These are phyloP conservation scores for Botryosphaeria dothidea DNA, from an alignment of 2,329 filamentous ascomycete species.

Conservation along the genomic window DNA sequence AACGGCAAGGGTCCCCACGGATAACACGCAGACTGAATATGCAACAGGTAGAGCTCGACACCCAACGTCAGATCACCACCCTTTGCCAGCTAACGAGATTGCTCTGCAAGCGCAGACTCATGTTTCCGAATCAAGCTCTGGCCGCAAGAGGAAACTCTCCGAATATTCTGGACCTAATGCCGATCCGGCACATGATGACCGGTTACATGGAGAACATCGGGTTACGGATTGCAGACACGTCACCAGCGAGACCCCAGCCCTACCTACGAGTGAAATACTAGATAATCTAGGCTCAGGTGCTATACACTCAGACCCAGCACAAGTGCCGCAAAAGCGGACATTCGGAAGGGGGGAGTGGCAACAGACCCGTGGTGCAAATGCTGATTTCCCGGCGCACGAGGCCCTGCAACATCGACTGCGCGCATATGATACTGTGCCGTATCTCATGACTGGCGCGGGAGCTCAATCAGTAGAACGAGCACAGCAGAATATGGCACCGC, in stretches of 20 bases:
- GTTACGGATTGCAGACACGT: neutral
- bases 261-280: neutral
- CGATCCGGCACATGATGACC: neutral
- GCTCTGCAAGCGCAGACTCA: neutral
- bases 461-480: neutral
- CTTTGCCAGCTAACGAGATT: neutral
- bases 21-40: neutral
- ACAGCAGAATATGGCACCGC: neutral
- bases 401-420: neutral
- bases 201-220: neutral
- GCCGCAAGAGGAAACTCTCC: conserved; percentile 1
- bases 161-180: neutral
- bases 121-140: neutral
- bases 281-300: no score
- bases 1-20: neutral
- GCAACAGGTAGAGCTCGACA: neutral
- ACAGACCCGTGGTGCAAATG: no score
- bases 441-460: conserved; percentile 11
- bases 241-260: no score
- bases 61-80: neutral
- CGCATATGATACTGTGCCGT: neutral
- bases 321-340: neutral
- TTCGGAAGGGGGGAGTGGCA: neutral
- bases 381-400: neutral
- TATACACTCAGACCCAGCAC: neutral